A percentile compares a stretch with the other conserved stretches of the same genome.
Conservation (phyloP, 75 land plant genomes). For the Chamaecyparis obtusa region DNA sequence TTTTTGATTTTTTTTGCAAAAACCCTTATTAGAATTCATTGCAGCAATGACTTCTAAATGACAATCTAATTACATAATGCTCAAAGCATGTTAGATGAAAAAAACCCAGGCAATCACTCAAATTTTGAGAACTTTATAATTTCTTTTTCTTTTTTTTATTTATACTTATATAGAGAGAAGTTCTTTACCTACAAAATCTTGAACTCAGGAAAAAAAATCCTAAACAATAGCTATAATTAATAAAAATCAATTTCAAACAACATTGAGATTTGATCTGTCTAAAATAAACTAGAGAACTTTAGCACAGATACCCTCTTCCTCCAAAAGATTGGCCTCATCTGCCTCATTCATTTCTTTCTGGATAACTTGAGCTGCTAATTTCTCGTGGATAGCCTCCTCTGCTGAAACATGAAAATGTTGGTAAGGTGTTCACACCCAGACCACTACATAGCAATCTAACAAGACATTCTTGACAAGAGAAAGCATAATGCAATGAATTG, state of each 20-base stretch:
- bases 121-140: neutral
- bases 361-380: constrained; percentile 40
- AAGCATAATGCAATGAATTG: neutral
- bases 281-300: neutral
- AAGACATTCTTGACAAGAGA: neutral
- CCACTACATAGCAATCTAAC: neutral
- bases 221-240: neutral
- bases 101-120: neutral
- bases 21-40: neutral
- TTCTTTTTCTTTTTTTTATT: neutral
- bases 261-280: neutral
- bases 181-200: neutral
- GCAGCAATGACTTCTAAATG: neutral
- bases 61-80: constrained; percentile 4
- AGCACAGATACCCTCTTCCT: constrained; percentile 69
- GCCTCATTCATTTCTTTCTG: constrained; percentile 67
- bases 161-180: neutral
- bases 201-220: neutral
- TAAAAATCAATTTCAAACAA: neutral
- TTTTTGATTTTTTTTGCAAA: neutral
- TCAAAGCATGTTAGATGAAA: neutral
- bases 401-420: constrained; percentile 18
- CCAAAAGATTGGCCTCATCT: constrained; percentile 77
- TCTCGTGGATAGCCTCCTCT: constrained; percentile 63
- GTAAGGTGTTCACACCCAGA: constrained; percentile 3